Conservation (phyloP, 2,329 filamentous ascomycete genomes). For the Nemania diffusa region DNA sequence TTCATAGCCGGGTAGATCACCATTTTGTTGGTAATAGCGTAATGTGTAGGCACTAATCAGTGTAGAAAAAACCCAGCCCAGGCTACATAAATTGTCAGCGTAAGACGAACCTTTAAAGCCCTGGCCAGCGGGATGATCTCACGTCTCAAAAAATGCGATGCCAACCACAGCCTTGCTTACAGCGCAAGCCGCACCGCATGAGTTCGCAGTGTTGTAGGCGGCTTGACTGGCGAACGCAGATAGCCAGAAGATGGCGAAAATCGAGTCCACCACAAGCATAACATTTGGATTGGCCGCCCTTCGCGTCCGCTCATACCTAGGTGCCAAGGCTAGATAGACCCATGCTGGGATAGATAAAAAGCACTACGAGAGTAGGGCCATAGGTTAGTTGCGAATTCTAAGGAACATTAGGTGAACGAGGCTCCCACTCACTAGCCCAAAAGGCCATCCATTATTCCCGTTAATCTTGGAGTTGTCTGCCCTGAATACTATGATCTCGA, state of each 20-base stretch:
- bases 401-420: constrained; percentile 17
- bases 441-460: constrained; percentile 71
- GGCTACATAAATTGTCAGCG: constrained; percentile 51
- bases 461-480: constrained; percentile 60
- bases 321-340: constrained; percentile 73
- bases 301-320: constrained; percentile 70
- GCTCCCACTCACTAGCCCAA: constrained; percentile 66
- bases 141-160: constrained; percentile 72
- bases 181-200: constrained; percentile 67
- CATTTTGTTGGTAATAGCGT: constrained; percentile 70
- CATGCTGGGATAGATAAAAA: constrained; percentile 72
- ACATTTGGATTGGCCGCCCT: constrained; percentile 70
- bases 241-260: constrained; percentile 71
- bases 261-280: constrained; percentile 67
- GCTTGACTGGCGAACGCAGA: constrained; percentile 74
- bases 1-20: constrained; percentile 70
- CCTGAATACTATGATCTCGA: constrained; percentile 70
- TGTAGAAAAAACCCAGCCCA: constrained; percentile 65
- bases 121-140: constrained; percentile 44
- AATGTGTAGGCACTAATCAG: constrained; percentile 69
- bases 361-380: constrained; percentile 58
- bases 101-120: background rate
- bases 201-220: constrained; percentile 67
- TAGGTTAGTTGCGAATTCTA: constrained; percentile 9
- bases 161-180: constrained; percentile 72